Percentiles rank a stretch among this genome's conserved stretches.
Evolutionary conservation across 148 eudicot species (phyloP).

Genomic region (Amaranthus cruentus): DNA sequence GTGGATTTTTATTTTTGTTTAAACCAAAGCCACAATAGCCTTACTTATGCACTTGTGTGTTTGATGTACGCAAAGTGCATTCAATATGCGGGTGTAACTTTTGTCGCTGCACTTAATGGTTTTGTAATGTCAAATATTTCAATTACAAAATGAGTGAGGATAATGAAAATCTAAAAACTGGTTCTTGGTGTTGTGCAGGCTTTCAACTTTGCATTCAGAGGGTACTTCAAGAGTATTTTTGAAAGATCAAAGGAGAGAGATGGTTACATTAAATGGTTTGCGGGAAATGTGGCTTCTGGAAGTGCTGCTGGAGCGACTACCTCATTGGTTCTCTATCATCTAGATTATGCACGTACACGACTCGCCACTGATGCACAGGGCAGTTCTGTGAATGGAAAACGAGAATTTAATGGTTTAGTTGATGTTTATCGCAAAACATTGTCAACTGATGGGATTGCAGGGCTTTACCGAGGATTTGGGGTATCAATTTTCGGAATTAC

Average conservation of each 20-base stretch:
- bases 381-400: conserved; percentile 36
- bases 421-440: conserved; percentile 87
- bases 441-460: conserved; percentile 73
- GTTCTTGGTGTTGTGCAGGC: conserved; percentile 49
- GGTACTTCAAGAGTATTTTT: conserved; percentile 75
- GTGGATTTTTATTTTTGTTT: too few relatives aligned
- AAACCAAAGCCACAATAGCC: too few relatives aligned
- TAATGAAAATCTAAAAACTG: conserved; percentile 7
- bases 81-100: too few relatives aligned
- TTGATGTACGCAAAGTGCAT: too few relatives aligned
- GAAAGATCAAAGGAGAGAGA: conserved; percentile 83
- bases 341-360: conserved; percentile 93
- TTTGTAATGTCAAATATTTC: too few relatives aligned
- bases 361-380: conserved; percentile 64
- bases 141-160: too few relatives aligned
- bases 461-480: conserved; percentile 93
- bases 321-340: conserved; percentile 81
- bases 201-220: conserved; percentile 97
- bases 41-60: too few relatives aligned
- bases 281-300: conserved; percentile 92
- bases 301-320: conserved; percentile 99
- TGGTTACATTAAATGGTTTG: conserved; percentile 94
- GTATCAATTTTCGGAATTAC: conserved; percentile 91
- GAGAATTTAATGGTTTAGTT: conserved; percentile 63
- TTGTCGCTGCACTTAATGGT: too few relatives aligned